A percentile compares a stretch with the other conserved stretches of the same genome.
Conservation (phyloP, 306 rosid species). For the Malus sieversii region DNA sequence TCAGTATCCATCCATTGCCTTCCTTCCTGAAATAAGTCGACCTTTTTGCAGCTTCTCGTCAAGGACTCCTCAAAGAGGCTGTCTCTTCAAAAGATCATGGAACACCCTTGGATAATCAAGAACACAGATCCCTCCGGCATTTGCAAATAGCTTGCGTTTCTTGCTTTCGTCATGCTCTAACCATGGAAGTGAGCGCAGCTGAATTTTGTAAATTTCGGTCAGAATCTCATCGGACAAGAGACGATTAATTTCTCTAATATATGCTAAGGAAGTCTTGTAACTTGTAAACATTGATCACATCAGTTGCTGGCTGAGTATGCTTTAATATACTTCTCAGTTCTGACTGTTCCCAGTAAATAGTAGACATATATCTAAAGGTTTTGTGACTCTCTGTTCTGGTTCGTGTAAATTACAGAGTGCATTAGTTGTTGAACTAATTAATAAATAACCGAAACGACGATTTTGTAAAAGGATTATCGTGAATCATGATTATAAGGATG, state of each 20-base stretch:
- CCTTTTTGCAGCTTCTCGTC: slow-evolving; percentile 60
- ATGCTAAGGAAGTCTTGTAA: background rate
- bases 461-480: too few relatives aligned
- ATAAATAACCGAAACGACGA: background rate
- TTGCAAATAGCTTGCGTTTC: slow-evolving; percentile 31
- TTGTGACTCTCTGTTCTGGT: background rate
- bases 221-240: background rate
- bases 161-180: background rate
- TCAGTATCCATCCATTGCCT: background rate
- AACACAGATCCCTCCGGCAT: slow-evolving; percentile 53
- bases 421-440: background rate
- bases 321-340: background rate
- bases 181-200: background rate
- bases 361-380: background rate
- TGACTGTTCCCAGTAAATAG: background rate
- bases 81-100: slow-evolving; percentile 66
- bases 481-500: too few relatives aligned
- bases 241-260: background rate
- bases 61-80: slow-evolving; percentile 71
- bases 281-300: background rate
- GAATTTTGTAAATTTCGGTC: background rate
- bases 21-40: background rate
- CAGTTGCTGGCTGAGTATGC: background rate
- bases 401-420: background rate
- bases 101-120: slow-evolving; percentile 83